phyloP scores from a whole-genome alignment of 1,139 yeast genomes.

The Magnusiomyces sp. region DNA sequence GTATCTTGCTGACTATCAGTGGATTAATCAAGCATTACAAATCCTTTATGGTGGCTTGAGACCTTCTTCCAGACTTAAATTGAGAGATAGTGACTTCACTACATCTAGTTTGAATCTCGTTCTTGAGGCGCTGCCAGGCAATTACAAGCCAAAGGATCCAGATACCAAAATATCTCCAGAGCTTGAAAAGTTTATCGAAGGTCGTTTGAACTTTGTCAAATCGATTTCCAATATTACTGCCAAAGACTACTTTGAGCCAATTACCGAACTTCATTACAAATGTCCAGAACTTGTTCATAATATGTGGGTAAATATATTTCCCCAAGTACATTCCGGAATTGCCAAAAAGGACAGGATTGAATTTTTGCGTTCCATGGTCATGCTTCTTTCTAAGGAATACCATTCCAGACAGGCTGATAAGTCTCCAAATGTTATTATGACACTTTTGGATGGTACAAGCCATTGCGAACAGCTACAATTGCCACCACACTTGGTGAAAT shows the following conservation, averaged over 20 bases:
- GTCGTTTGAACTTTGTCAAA: conserved; percentile 47
- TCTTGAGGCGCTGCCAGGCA: conserved; percentile 30
- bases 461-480: conserved; percentile 53
- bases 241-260: conserved; percentile 55
- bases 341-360: conserved; percentile 77
- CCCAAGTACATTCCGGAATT: conserved; percentile 64
- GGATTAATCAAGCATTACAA: conserved; percentile 93
- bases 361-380: conserved; percentile 69
- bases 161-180: conserved; percentile 5
- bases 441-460: conserved; percentile 60
- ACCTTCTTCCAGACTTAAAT: conserved; percentile 38
- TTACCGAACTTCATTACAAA: conserved; percentile 75
- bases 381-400: conserved; percentile 79
- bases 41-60: conserved; percentile 73
- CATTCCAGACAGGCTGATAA: conserved; percentile 82
- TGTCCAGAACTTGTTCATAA: conserved; percentile 70
- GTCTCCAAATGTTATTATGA: conserved; percentile 81
- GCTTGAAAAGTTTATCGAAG: conserved; percentile 37
- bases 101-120: conserved; percentile 49
- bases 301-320: conserved; percentile 84
- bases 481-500: conserved; percentile 94
- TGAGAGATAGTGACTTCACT: conserved; percentile 44
- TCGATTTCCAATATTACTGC: conserved; percentile 43
- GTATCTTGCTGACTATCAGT: conserved; percentile 79
- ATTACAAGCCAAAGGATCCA: conserved; percentile 17